Evolutionary conservation across 2,329 filamentous ascomycete species (phyloP).

Genomic region (Talaromyces sp.): DNA sequence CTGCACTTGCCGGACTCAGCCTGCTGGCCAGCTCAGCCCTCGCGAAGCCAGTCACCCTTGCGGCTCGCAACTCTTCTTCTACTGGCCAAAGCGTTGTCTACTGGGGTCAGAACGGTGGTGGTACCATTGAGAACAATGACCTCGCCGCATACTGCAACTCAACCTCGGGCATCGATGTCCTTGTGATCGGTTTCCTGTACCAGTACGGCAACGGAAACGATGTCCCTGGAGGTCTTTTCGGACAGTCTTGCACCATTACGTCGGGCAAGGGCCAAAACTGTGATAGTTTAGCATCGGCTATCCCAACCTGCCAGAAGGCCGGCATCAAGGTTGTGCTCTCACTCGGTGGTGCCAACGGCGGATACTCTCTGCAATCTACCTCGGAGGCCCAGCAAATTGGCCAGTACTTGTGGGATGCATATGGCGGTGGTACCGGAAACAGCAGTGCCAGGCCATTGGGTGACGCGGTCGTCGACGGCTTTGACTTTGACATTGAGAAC

Average conservation of each 20-base stretch:
- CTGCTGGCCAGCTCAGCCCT: background rate
- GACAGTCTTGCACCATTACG: slow-evolving; percentile 14
- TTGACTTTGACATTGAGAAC: slow-evolving; percentile 48
- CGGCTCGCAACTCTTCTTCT: background rate
- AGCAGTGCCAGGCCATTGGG: slow-evolving; percentile 43
- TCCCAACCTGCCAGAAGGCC: slow-evolving; percentile 37
- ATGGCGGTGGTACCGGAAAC: background rate
- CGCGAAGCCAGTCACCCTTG: background rate
- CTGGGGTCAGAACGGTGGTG: slow-evolving; percentile 5
- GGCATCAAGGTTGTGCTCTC: slow-evolving; percentile 44
- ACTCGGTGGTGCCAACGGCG: slow-evolving; percentile 38
- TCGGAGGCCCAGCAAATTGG: slow-evolving; percentile 35
- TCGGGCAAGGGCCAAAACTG: slow-evolving; percentile 21
- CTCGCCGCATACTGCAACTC: slow-evolving; percentile 30
- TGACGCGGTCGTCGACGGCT: slow-evolving; percentile 46
- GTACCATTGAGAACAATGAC: slow-evolving; percentile 2
- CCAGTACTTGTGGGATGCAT: slow-evolving; percentile 29
- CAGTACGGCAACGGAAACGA: slow-evolving; percentile 27
- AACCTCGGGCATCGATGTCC: slow-evolving; percentile 36
- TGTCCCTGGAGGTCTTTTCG: slow-evolving; percentile 36
- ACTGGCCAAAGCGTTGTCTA: slow-evolving; percentile 2
- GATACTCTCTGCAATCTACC: slow-evolving; percentile 24
- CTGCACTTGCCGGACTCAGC: background rate
- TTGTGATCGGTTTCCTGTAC: slow-evolving; percentile 42
- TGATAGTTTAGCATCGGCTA: slow-evolving; percentile 34